These are phyloP conservation scores for Gossypium trilobum DNA, from an alignment of 441 rosid species.

Conservation along the genomic window DNA sequence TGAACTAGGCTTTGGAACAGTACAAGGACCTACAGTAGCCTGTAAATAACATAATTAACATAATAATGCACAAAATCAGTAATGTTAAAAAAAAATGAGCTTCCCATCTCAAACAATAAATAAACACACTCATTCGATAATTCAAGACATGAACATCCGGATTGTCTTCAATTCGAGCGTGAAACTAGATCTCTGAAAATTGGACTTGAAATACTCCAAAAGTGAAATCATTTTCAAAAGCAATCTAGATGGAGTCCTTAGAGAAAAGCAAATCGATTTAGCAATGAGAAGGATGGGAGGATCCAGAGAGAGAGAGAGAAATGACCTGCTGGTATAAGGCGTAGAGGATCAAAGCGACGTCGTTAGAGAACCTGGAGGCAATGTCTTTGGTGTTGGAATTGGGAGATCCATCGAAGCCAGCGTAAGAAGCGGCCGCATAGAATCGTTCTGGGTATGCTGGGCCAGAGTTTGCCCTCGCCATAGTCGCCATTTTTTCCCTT, in stretches of 20 bases:
- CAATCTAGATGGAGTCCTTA: background rate
- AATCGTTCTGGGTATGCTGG: constrained; percentile 93
- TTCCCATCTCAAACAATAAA: background rate
- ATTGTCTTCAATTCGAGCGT: background rate
- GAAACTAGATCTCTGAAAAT: constrained; percentile 27
- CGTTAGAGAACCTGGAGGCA: constrained; percentile 70
- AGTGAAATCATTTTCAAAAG: background rate
- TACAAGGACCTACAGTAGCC: constrained; percentile 92
- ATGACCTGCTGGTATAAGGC: constrained; percentile 81
- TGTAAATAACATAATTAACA: constrained; percentile 23
- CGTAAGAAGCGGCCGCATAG: constrained; percentile 81
- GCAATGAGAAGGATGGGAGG: constrained; percentile 16
- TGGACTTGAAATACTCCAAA: background rate
- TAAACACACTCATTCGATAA: background rate
- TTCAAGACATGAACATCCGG: constrained; percentile 9
- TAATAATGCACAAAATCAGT: constrained; percentile 14
- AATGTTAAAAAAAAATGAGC: background rate
- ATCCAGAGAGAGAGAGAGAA: constrained; percentile 20
- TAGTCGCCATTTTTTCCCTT: constrained; percentile 35
- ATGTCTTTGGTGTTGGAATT: constrained; percentile 38
- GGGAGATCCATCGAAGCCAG: constrained; percentile 87
- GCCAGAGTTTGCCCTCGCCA: constrained; percentile 87
- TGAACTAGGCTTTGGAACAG: constrained; percentile 68
- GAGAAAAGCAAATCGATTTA: background rate
- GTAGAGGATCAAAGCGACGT: constrained; percentile 81